Evolutionary conservation across 176 grass and related monocot genomes (phyloP).

Genomic region (Triticum dicoccoides): DNA sequence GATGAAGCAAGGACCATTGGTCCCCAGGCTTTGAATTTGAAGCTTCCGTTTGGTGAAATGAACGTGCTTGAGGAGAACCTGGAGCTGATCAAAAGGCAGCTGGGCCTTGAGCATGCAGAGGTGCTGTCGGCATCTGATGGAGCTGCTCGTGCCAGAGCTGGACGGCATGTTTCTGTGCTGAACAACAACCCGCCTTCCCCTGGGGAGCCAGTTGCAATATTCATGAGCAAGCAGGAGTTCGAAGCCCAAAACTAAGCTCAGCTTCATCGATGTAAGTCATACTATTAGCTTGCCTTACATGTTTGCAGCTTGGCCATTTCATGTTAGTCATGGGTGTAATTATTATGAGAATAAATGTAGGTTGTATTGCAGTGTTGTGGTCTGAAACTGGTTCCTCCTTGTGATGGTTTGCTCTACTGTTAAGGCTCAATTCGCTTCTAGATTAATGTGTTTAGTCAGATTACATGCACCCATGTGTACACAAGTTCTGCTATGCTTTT

Average conservation of each 20-base stretch:
- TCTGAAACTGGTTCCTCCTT: neutral
- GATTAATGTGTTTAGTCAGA: neutral
- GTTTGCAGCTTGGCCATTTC: neutral
- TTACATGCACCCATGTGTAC: neutral
- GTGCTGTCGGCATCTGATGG: conserved; percentile 37
- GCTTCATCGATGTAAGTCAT: neutral
- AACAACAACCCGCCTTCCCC: conserved; percentile 57
- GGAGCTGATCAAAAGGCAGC: conserved; percentile 67
- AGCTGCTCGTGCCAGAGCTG: conserved; percentile 36
- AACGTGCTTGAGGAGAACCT: conserved; percentile 57
- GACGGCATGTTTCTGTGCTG: conserved; percentile 40
- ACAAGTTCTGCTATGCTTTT: neutral
- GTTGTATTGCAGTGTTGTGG: neutral
- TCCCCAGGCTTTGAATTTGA: conserved; percentile 49
- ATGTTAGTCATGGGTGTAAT: neutral
- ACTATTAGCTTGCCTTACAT: neutral
- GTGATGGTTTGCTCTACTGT: neutral
- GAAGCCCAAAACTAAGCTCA: neutral
- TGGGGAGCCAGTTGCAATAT: conserved; percentile 61
- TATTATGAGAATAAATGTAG: neutral
- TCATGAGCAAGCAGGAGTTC: conserved; percentile 47
- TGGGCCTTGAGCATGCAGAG: conserved; percentile 53
- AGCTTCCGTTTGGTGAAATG: conserved; percentile 60
- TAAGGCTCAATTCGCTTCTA: neutral
- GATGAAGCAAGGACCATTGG: conserved; percentile 51